Evolutionary conservation across 2,329 filamentous ascomycete genomes (phyloP), one percentile per base, ranked within the genome.

Genomic region (Colletotrichum lini): DNA sequence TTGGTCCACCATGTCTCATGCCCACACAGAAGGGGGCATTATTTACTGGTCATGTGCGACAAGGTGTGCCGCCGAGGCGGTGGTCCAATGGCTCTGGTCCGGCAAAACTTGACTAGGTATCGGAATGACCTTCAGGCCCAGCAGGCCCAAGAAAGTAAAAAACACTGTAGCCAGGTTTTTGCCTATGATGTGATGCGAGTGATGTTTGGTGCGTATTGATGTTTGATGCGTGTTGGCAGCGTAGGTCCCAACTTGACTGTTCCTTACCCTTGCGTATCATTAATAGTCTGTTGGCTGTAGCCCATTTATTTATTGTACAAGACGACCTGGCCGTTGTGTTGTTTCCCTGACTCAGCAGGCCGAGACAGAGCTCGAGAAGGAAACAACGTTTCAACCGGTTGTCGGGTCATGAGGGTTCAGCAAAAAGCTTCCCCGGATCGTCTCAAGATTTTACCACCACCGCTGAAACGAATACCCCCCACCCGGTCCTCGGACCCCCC

Each of bases 51-150:
- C 64, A 56, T 70, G 57, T 56, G 50, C 42, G 35, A 60, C 30
- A 52, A 26, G 21, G 38, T 18, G 30, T 35, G 26, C 30, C 47
- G 49, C 62, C 40, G 23, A 12, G 42, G 23, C 30, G 30, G 67
- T 70, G 63, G 50, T 49, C n/a, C 59, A 45, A 40, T 13, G 42
- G 44, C 35, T 68, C 44, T 45, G 18, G 23, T 54, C 56, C 61
- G 52, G 53, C 52, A 52, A 68, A 21, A 44, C 56, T 61, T 16
- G 42, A 60, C 67, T 56, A 56, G 49, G 63, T 67, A 61, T 44
- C 35, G 67, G 50, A 67, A 70, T 70, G 56, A 62, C 57, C 56
- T 49, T 67, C 53, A 70, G 67, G 54, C 67, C 54, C 38, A 69
- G 67, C 40, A 66, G 45, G 67, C 61, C 54, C 7, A 59, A 44